Percentiles rank a stretch among this genome's conserved stretches.
These are phyloP conservation scores for Fonsecaea monophora DNA, from an alignment of 2,329 filamentous ascomycete species.

Conservation along the genomic window DNA sequence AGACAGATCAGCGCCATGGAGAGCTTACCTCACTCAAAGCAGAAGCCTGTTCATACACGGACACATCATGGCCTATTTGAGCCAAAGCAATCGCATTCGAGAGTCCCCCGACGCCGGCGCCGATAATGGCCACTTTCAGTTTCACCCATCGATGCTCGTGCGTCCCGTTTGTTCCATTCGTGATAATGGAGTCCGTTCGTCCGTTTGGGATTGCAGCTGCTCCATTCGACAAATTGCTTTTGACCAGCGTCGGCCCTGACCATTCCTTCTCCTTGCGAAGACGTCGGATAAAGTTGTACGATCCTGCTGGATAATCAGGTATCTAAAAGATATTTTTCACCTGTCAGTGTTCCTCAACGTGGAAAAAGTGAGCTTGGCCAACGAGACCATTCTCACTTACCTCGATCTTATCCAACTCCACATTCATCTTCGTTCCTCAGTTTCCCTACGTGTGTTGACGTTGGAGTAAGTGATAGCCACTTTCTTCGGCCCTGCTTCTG, in stretches of 20 bases:
- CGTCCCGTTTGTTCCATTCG: not conserved
- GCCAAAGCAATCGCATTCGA: slow-evolving; percentile 7
- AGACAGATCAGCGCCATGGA: not conserved
- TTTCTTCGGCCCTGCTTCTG: not conserved
- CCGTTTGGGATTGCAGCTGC: not conserved
- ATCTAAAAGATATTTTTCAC: not conserved
- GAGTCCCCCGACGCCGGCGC: slow-evolving; percentile 9
- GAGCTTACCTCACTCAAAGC: slow-evolving; percentile 11
- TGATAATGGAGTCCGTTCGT: not conserved
- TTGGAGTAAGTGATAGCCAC: not conserved
- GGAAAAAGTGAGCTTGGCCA: not conserved
- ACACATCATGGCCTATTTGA: not conserved
- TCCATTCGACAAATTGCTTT: not conserved
- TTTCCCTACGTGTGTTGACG: not conserved
- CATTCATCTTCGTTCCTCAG: not conserved
- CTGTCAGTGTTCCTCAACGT: not conserved
- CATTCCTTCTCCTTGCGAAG: not conserved
- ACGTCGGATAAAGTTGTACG: not conserved
- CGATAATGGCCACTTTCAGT: slow-evolving; percentile 4
- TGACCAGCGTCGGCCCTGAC: not conserved
- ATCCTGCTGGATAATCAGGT: slow-evolving; percentile 6
- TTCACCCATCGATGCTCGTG: not conserved
- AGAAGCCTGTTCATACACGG: slow-evolving; percentile 9
- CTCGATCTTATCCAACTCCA: not conserved
- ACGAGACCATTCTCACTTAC: not conserved